Percentiles rank a stretch among this genome's conserved stretches.
Evolutionary conservation across 306 rosid genomes (phyloP).

Genomic region (Glycine soja): DNA sequence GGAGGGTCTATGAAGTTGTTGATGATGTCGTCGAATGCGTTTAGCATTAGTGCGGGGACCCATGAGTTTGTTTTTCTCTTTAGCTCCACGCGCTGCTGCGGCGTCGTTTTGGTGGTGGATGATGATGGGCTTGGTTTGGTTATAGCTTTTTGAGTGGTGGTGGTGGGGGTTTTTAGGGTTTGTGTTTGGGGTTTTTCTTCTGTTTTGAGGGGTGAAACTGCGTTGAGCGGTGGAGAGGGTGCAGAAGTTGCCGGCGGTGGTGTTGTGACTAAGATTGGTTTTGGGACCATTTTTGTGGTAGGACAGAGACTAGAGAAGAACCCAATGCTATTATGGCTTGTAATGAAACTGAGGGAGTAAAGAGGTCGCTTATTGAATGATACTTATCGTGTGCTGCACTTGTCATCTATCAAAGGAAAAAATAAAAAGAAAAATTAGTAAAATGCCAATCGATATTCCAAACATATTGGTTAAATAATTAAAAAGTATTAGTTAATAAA

Average conservation of each 20-base stretch:
- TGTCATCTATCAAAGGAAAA: too few relatives aligned
- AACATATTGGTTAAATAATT: too few relatives aligned
- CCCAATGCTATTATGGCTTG: too few relatives aligned
- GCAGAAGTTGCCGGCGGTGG: background rate
- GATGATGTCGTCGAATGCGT: slow-evolving; percentile 70
- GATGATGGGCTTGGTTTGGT: background rate
- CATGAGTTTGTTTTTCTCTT: slow-evolving; percentile 39
- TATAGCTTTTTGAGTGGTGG: background rate
- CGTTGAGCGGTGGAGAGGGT: slow-evolving; percentile 33
- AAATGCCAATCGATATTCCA: too few relatives aligned
- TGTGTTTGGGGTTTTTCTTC: slow-evolving; percentile 51
- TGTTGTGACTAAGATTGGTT: slow-evolving; percentile 39
- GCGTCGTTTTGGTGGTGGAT: background rate
- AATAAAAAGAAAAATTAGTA: too few relatives aligned
- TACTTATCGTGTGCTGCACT: background rate
- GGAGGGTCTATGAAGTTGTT: slow-evolving; percentile 91
- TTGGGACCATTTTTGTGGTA: slow-evolving; percentile 42
- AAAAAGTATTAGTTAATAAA: too few relatives aligned
- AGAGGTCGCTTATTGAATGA: background rate
- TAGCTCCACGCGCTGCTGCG: background rate
- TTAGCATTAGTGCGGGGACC: slow-evolving; percentile 52
- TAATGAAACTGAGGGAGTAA: too few relatives aligned
- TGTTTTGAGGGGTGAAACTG: slow-evolving; percentile 52
- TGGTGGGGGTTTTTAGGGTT: background rate
- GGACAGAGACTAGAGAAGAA: background rate